A percentile compares a stretch with the other conserved stretches of the same genome.
Evolutionary conservation across 768 basidiomycete genomes (phyloP).

Genomic region (Crucibulum laeve): DNA sequence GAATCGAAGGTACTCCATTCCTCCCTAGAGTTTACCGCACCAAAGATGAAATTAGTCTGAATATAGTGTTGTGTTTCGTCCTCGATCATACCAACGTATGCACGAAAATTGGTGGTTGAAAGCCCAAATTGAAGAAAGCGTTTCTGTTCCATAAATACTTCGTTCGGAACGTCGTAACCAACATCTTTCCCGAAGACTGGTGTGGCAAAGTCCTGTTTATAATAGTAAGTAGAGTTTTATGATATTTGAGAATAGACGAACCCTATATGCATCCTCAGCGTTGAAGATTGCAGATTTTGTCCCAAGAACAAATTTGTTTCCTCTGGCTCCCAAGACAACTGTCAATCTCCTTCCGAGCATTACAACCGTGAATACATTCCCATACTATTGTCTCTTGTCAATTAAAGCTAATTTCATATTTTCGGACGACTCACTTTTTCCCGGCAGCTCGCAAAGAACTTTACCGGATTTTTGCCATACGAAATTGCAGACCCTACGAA

Average conservation of each 20-base stretch:
- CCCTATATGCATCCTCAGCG: constrained; percentile 97
- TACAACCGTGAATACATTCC: constrained; percentile 95
- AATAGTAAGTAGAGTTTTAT: neutral
- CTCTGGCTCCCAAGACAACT: constrained; percentile 85
- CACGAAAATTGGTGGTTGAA: constrained; percentile 84
- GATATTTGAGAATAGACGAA: too few relatives aligned
- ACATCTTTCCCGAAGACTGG: constrained; percentile 98
- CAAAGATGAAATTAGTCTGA: constrained; percentile 59
- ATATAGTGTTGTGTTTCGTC: constrained; percentile 74
- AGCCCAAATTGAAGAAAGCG: constrained; percentile 96
- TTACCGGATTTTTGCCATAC: constrained; percentile 91
- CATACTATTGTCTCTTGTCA: constrained; percentile 54
- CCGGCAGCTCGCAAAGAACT: constrained; percentile 75
- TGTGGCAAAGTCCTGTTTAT: constrained; percentile 69
- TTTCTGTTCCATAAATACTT: constrained; percentile 98
- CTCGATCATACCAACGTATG: constrained; percentile 79
- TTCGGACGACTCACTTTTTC: constrained; percentile 62
- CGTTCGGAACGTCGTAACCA: constrained; percentile 96
- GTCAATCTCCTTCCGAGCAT: constrained; percentile 88
- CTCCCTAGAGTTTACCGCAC: constrained; percentile 54
- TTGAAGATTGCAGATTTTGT: constrained; percentile 90
- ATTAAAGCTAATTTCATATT: neutral
- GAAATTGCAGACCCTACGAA: constrained; percentile 82
- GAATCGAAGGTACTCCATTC: constrained; percentile 80
- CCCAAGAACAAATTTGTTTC: constrained; percentile 91